phyloP scores from a whole-genome alignment of 805 yeast species.

The Pichia rugopelliculosa region DNA sequence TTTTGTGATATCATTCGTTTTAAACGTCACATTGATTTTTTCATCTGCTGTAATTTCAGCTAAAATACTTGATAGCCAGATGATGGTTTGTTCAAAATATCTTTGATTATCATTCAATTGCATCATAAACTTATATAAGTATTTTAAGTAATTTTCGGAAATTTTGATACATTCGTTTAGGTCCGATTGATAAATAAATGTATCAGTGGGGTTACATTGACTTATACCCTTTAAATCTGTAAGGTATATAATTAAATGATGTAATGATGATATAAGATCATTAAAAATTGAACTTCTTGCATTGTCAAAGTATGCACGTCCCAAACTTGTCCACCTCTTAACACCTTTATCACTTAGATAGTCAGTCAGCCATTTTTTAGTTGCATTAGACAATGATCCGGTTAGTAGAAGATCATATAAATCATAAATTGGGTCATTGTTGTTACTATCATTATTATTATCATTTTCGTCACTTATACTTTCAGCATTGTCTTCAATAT shows the following conservation, averaged over 20 bases:
- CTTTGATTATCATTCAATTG: slow-evolving; percentile 40
- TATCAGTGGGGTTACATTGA: slow-evolving; percentile 28
- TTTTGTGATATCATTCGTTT: slow-evolving; percentile 26
- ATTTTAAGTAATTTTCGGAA: slow-evolving; percentile 25
- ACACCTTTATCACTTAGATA: slow-evolving; percentile 62
- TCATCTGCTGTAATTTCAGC: slow-evolving; percentile 34
- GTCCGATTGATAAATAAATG: slow-evolving; percentile 15
- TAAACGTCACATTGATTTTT: slow-evolving; percentile 14
- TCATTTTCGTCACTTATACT: not conserved
- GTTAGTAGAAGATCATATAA: slow-evolving; percentile 44
- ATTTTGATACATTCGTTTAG: slow-evolving; percentile 16
- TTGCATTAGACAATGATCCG: slow-evolving; percentile 42
- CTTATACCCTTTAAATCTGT: slow-evolving; percentile 35
- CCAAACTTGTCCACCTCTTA: slow-evolving; percentile 45
- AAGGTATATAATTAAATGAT: slow-evolving; percentile 43
- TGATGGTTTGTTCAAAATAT: slow-evolving; percentile 36
- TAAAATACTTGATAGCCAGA: slow-evolving; percentile 36
- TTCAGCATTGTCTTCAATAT: slow-evolving; percentile 13
- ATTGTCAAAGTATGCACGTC: slow-evolving; percentile 43
- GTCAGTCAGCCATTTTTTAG: slow-evolving; percentile 55
- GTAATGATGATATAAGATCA: slow-evolving; percentile 47
- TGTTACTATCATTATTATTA: slow-evolving; percentile 3
- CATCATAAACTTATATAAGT: slow-evolving; percentile 33
- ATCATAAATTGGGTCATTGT: slow-evolving; percentile 30
- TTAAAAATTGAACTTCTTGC: slow-evolving; percentile 41